phyloP scores from a whole-genome alignment of 163 green algal species.

The Scenedesmus sp. region DNA sequence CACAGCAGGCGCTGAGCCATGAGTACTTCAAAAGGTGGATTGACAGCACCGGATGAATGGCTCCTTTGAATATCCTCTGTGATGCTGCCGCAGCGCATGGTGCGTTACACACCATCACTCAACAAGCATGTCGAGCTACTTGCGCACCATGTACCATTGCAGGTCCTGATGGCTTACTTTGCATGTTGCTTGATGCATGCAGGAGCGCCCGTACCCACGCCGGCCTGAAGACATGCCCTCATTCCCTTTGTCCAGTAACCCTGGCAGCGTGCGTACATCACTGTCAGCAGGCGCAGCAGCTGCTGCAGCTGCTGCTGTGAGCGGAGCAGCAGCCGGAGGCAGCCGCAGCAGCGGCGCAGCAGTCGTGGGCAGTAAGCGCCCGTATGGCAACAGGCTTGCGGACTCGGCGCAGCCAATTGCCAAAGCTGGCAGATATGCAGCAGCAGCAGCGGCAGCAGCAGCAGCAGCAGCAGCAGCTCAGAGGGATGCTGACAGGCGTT shows the following conservation, averaged over 20 bases:
- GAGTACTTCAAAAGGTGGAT: slow-evolving; percentile 68
- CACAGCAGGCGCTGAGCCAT: slow-evolving; percentile 72
- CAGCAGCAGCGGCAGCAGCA: neutral
- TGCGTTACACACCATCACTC: too few relatives aligned
- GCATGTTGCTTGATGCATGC: too few relatives aligned
- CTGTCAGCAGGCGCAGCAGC: neutral
- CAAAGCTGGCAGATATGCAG: neutral
- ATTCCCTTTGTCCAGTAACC: slow-evolving; percentile 12
- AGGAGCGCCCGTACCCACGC: slow-evolving; percentile 42
- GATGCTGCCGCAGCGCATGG: too few relatives aligned
- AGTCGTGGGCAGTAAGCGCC: neutral
- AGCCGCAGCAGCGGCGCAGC: neutral
- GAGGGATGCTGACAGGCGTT: neutral
- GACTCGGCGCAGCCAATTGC: neutral
- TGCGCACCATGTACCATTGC: too few relatives aligned
- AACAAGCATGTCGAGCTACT: too few relatives aligned
- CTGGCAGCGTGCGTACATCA: neutral
- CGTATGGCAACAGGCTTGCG: neutral
- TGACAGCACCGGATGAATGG: too few relatives aligned
- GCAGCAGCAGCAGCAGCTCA: neutral
- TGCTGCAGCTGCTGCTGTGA: neutral
- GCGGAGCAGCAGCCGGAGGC: neutral
- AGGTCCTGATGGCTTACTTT: too few relatives aligned
- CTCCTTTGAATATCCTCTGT: too few relatives aligned
- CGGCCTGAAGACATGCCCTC: slow-evolving; percentile 28